Conservation (phyloP, 2,329 filamentous ascomycete genomes). For the Rutstroemia sp. region DNA sequence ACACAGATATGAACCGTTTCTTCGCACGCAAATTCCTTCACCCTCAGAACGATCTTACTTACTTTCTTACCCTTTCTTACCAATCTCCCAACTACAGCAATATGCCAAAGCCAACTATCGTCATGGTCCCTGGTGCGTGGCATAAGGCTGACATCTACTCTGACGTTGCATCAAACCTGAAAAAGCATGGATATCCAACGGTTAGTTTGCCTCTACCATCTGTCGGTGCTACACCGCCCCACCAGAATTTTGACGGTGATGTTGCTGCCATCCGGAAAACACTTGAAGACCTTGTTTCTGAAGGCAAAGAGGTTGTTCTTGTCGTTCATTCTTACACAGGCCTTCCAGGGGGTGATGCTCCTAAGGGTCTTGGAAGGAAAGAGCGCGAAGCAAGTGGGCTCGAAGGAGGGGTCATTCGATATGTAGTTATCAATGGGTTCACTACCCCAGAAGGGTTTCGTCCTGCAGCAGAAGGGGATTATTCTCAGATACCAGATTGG, state of each 20-base stretch:
- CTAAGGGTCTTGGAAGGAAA: not conserved
- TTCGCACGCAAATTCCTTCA: too few species aligned
- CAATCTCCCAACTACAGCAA: too few species aligned
- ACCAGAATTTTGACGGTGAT: not conserved
- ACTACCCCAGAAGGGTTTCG: constrained; percentile 14
- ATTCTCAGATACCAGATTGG: constrained; percentile 31
- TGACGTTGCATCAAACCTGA: not conserved
- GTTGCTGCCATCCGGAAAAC: not conserved
- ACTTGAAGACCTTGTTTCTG: not conserved
- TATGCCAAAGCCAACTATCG: constrained; percentile 1
- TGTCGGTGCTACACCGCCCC: not conserved
- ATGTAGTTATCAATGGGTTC: constrained; percentile 34
- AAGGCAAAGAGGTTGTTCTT: constrained; percentile 1
- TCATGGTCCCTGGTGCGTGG: constrained; percentile 4
- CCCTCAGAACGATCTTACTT: too few species aligned
- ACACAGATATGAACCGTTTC: too few species aligned
- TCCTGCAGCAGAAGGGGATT: constrained; percentile 14
- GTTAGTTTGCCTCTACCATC: not conserved
- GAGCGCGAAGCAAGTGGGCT: constrained; percentile 23
- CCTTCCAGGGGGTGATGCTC: not conserved
- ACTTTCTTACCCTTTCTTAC: too few species aligned
- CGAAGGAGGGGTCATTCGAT: constrained; percentile 32
- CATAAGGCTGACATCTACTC: not conserved
- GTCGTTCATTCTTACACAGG: not conserved
- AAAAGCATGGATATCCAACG: not conserved